A percentile compares a stretch with the other conserved stretches of the same genome.
phyloP scores from a whole-genome alignment of 345 rosid species.

The Syzygium oleosum region DNA sequence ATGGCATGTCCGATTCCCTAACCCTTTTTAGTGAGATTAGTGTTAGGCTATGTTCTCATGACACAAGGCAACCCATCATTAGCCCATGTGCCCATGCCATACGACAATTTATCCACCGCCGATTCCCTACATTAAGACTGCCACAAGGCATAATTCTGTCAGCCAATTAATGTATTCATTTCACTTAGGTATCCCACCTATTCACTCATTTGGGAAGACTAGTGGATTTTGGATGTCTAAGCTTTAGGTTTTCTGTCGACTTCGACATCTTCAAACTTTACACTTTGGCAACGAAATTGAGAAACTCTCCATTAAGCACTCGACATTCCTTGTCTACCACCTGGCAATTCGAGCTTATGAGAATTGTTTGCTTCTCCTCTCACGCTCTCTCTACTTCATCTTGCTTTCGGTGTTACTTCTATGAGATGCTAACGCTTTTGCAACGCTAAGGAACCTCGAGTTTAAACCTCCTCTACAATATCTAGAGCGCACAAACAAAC shows the following conservation, averaged over 20 bases:
- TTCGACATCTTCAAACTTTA: not conserved
- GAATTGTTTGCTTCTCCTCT: not conserved
- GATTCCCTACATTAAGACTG: not conserved
- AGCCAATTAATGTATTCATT: not conserved
- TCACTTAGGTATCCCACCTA: not conserved
- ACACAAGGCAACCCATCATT: not conserved
- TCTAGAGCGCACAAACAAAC: not conserved
- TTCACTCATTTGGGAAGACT: not conserved
- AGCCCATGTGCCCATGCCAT: not conserved
- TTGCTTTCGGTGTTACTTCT: not conserved
- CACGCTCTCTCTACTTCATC: not conserved
- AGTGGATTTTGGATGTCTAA: not conserved
- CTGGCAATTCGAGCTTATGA: not conserved
- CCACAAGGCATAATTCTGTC: not conserved
- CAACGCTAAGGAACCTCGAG: not conserved
- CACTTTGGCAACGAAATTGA: not conserved
- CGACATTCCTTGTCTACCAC: not conserved
- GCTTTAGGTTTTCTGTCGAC: not conserved
- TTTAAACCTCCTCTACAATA: not conserved
- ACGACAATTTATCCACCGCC: not conserved
- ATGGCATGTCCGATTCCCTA: not conserved
- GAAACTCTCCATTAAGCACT: not conserved
- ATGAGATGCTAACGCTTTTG: fast-evolving
- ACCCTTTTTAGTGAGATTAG: not conserved
- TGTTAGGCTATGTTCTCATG: fast-evolving